These are phyloP conservation scores for Hura crepitans DNA, from an alignment of 441 rosid species.

Conservation along the genomic window DNA sequence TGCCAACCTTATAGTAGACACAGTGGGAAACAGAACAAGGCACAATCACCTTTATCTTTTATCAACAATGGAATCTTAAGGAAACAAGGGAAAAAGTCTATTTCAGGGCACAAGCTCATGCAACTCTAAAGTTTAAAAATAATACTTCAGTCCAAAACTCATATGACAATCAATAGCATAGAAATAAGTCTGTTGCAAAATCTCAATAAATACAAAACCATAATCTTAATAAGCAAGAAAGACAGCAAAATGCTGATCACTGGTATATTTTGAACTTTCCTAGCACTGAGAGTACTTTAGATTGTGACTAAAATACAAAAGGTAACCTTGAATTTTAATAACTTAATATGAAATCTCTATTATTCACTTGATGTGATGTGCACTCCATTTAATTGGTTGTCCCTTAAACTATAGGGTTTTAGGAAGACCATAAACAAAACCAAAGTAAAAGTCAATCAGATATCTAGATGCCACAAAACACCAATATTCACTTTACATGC, in stretches of 20 bases:
- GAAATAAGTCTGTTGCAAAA: neutral
- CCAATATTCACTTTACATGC: neutral
- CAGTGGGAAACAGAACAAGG: neutral
- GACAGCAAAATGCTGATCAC: neutral
- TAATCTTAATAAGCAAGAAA: neutral
- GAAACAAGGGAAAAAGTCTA: neutral
- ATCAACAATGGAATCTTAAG: neutral
- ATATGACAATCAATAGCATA: neutral
- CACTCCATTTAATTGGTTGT: neutral
- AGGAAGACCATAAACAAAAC: neutral
- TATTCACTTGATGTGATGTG: neutral
- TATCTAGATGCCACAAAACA: neutral
- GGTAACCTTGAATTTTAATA: neutral
- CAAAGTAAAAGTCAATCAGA: neutral
- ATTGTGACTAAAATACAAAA: neutral
- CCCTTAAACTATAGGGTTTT: neutral
- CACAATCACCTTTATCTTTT: slow-evolving; percentile 1
- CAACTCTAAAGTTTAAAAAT: neutral
- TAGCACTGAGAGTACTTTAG: neutral
- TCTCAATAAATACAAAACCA: neutral
- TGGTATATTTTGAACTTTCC: neutral
- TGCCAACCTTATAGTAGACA: neutral
- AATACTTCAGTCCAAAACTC: neutral
- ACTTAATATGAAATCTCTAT: neutral
- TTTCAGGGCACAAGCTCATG: neutral